Conservation (phyloP, 257 asterid species). For the Lavandula angustifolia region DNA sequence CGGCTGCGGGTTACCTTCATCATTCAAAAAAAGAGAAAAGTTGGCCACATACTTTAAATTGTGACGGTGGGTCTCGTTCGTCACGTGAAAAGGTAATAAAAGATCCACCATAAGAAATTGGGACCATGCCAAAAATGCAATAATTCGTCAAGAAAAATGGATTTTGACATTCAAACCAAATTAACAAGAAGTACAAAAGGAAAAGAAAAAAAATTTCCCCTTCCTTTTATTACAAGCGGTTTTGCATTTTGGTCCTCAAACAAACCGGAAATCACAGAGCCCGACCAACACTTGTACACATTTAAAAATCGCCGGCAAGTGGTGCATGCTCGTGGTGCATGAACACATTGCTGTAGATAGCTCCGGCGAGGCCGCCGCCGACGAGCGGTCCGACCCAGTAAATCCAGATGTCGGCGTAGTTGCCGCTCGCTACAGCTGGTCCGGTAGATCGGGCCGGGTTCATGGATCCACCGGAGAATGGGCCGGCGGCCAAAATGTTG, state of each 20-base stretch:
- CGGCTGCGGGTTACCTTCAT: too few species aligned
- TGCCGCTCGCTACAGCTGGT: slow-evolving; percentile 70
- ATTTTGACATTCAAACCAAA: slow-evolving; percentile 44
- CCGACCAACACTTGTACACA: not conserved
- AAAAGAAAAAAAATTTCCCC: slow-evolving; percentile 27
- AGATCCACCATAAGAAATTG: slow-evolving; percentile 29
- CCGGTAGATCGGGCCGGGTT: slow-evolving; percentile 94
- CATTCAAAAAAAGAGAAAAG: too few species aligned
- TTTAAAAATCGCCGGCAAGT: slow-evolving; percentile 49
- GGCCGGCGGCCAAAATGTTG: slow-evolving; percentile 90
- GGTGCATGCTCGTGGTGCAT: slow-evolving; percentile 57
- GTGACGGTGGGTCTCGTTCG: too few species aligned
- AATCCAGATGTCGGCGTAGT: slow-evolving; percentile 64
- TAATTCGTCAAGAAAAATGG: slow-evolving; percentile 19
- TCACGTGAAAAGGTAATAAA: not conserved
- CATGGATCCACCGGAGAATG: slow-evolving; percentile 97
- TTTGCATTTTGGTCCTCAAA: slow-evolving; percentile 32
- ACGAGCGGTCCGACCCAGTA: slow-evolving; percentile 92
- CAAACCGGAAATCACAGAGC: slow-evolving; percentile 27
- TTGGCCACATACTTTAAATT: not conserved
- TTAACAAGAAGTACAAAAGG: slow-evolving; percentile 1
- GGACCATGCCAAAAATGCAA: too few species aligned
- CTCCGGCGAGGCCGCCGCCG: slow-evolving; percentile 88
- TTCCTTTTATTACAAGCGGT: slow-evolving; percentile 37
- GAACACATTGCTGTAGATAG: slow-evolving; percentile 56